phyloP scores from a whole-genome alignment of 225 moss, liverwort and hornwort genomes.

The Anthoceros angustus region DNA sequence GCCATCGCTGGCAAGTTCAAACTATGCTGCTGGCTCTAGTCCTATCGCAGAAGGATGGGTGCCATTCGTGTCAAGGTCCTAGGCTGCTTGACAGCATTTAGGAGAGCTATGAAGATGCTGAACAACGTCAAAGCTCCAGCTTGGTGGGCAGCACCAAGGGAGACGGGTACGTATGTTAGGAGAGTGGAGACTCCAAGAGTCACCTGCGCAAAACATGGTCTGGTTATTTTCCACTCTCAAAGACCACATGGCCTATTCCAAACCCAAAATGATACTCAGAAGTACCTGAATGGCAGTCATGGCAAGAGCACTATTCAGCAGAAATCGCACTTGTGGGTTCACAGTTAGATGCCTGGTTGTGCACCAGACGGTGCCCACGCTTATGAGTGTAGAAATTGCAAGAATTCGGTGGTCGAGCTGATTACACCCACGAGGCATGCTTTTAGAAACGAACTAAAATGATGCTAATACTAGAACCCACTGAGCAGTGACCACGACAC shows the following conservation, averaged over 20 bases:
- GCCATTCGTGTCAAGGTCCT: not conserved
- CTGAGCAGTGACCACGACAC: not conserved
- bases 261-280: not conserved
- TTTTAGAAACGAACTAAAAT: not conserved
- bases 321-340: constrained; percentile 38
- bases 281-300: constrained; percentile 75
- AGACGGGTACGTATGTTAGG: constrained; percentile 83
- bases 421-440: not conserved
- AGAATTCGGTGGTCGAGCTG: constrained; percentile 95
- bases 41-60: not conserved
- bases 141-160: constrained; percentile 84
- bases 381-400: constrained; percentile 52
- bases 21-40: no score
- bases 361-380: constrained; percentile 58
- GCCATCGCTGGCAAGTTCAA: no score
- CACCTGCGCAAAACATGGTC: constrained; percentile 33
- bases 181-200: constrained; percentile 77
- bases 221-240: no score
- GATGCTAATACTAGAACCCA: not conserved
- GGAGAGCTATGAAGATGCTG: constrained; percentile 56
- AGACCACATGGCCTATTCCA: not conserved
- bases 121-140: constrained; percentile 93
- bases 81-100: constrained; percentile 69
- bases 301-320: constrained; percentile 63
- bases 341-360: constrained; percentile 47